These are phyloP conservation scores for Aspergillus sparsus DNA, from an alignment of 495 filamentous ascomycete species.

Conservation along the genomic window DNA sequence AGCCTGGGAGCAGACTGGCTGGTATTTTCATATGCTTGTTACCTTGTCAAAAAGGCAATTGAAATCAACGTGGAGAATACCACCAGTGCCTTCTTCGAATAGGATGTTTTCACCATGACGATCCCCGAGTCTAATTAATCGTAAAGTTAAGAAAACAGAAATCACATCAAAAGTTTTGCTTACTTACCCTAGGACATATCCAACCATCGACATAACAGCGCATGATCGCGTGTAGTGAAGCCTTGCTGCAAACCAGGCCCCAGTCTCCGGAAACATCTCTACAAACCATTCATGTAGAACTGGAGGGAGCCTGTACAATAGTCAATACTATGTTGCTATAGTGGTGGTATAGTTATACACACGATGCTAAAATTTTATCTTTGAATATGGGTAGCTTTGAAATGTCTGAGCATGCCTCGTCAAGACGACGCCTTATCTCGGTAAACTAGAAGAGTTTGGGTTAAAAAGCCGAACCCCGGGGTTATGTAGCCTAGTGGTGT, in stretches of 20 bases:
- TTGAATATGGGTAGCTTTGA: constrained; percentile 68
- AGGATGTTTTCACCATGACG: constrained; percentile 98
- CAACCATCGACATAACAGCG: constrained; percentile 97
- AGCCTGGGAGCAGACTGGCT: background rate
- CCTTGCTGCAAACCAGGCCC: constrained; percentile 88
- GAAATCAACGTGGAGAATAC: constrained; percentile 97
- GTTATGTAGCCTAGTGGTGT: background rate
- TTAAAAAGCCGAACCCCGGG: constrained; percentile 8
- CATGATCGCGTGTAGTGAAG: constrained; percentile 88
- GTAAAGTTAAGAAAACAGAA: constrained; percentile 5
- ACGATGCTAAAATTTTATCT: constrained; percentile 59
- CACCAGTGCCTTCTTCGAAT: constrained; percentile 91
- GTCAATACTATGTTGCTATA: constrained; percentile 18
- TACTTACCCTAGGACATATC: constrained; percentile 77
- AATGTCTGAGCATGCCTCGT: constrained; percentile 55
- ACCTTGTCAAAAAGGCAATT: constrained; percentile 98
- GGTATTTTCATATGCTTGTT: background rate
- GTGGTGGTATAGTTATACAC: constrained; percentile 14
- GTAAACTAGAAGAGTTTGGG: constrained; percentile 46
- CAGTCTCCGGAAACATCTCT: constrained; percentile 89
- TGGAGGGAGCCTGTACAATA: constrained; percentile 62
- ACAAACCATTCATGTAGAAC: constrained; percentile 94
- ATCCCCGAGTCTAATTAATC: constrained; percentile 68
- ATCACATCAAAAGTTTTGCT: background rate
- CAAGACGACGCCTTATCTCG: constrained; percentile 58